Evolutionary conservation across 805 yeast species (phyloP).

Genomic region (Yarrowia sp.): DNA sequence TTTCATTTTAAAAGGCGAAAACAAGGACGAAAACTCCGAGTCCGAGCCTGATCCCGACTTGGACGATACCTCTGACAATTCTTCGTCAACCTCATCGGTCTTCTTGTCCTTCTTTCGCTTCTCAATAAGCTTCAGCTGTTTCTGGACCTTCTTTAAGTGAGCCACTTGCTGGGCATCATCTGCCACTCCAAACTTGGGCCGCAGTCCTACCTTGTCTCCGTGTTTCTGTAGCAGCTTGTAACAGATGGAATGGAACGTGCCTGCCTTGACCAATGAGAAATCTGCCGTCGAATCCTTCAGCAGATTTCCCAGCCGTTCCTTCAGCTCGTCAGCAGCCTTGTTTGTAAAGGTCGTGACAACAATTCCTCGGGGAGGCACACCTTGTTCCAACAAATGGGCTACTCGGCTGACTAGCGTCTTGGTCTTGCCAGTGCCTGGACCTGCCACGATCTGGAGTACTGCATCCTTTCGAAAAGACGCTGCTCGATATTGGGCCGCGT

Average conservation of each 20-base stretch:
- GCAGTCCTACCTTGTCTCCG: conserved; percentile 53
- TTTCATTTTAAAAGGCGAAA: conserved; percentile 1
- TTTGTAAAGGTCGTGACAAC: conserved; percentile 91
- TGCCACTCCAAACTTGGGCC: conserved; percentile 38
- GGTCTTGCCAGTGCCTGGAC: conserved; percentile 78
- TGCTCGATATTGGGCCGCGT: conserved; percentile 46
- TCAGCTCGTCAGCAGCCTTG: conserved; percentile 86
- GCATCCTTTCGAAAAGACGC: conserved; percentile 43
- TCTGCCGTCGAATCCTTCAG: conserved; percentile 36
- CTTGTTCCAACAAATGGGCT: conserved; percentile 54
- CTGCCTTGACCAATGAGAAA: conserved; percentile 54
- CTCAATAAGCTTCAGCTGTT: background rate
- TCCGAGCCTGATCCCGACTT: background rate
- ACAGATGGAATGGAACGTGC: conserved; percentile 89
- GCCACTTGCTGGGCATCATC: background rate
- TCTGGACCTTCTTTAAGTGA: background rate
- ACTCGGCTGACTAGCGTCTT: conserved; percentile 77
- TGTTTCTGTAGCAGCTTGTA: conserved; percentile 52
- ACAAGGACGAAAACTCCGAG: background rate
- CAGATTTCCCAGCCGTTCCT: conserved; percentile 50
- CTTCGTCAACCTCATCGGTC: background rate
- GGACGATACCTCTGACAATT: background rate
- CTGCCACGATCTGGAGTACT: conserved; percentile 55
- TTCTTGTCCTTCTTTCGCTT: background rate
- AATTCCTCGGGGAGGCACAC: conserved; percentile 57